Conservation (phyloP, 345 rosid species). For the Microthlaspi erraticum region DNA sequence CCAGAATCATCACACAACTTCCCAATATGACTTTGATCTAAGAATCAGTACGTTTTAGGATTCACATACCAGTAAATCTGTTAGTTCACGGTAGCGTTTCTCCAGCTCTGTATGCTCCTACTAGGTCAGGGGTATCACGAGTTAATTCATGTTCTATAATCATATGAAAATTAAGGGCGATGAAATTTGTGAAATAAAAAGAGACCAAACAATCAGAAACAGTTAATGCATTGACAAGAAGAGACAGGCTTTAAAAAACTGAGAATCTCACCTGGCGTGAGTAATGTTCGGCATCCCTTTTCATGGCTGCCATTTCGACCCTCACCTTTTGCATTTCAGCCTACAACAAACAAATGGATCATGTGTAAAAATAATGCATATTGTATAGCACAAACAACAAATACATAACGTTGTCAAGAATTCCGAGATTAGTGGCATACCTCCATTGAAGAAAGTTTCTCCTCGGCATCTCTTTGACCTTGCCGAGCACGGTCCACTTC, state of each 20-base stretch:
- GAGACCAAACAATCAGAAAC: slow-evolving; percentile 5
- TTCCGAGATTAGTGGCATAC: slow-evolving; percentile 47
- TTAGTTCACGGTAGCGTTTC: slow-evolving; percentile 96
- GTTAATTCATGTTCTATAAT: slow-evolving; percentile 35
- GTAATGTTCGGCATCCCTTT: slow-evolving; percentile 99
- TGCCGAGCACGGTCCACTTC: slow-evolving; percentile 95
- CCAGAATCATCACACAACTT: slow-evolving; percentile 21
- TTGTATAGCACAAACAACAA: slow-evolving; percentile 7
- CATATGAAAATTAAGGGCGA: slow-evolving; percentile 26
- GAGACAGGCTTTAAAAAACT: slow-evolving; percentile 29
- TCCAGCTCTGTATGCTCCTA: slow-evolving; percentile 99
- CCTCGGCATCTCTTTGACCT: slow-evolving; percentile 96
- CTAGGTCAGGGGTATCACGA: slow-evolving; percentile 39
- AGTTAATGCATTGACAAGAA: slow-evolving; percentile 21
- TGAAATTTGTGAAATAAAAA: neutral
- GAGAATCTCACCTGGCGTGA: slow-evolving; percentile 81
- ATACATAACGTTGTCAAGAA: slow-evolving; percentile 1
- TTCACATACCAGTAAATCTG: slow-evolving; percentile 88
- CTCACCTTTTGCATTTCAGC: slow-evolving; percentile 93
- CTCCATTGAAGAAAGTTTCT: slow-evolving; percentile 88
- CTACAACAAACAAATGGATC: slow-evolving; percentile 52
- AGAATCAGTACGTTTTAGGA: slow-evolving; percentile 17
- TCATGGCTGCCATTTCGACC: slow-evolving; percentile 98
- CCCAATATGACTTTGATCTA: slow-evolving; percentile 16
- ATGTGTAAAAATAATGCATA: slow-evolving; percentile 1